Conservation (phyloP, 2,329 filamentous ascomycete genomes). For the Myriosclerotinia scirpicola region DNA sequence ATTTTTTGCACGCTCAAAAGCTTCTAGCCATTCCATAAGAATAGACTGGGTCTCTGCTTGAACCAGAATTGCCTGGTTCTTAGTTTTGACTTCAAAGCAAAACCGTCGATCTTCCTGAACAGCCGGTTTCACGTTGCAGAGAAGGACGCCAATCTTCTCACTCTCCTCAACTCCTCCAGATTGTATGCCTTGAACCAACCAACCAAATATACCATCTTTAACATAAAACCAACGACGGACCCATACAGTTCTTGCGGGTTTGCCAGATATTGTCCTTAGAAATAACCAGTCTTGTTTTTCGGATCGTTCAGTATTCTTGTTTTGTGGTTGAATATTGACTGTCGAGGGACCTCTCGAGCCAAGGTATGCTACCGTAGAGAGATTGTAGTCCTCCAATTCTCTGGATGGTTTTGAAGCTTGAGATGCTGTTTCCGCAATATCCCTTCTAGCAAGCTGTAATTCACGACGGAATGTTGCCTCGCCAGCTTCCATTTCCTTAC, state of each 20-base stretch:
- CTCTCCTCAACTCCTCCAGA: slow-evolving; percentile 88
- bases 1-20: slow-evolving; percentile 92
- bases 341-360: slow-evolving; percentile 67
- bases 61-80: slow-evolving; percentile 82
- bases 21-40: slow-evolving; percentile 90
- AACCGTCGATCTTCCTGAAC: slow-evolving; percentile 92
- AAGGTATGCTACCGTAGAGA: slow-evolving; percentile 85
- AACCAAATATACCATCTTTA: slow-evolving; percentile 93
- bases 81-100: slow-evolving; percentile 98
- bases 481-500: slow-evolving; percentile 88
- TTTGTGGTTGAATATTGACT: slow-evolving; percentile 45
- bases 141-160: slow-evolving; percentile 90
- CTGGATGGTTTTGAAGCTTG: slow-evolving; percentile 74
- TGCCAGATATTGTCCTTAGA: slow-evolving; percentile 76
- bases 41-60: slow-evolving; percentile 92
- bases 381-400: slow-evolving; percentile 88
- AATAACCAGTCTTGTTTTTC: slow-evolving; percentile 98
- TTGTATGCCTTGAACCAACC: slow-evolving; percentile 78
- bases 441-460: slow-evolving; percentile 72
- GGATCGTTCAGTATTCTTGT: slow-evolving; percentile 51
- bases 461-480: slow-evolving; percentile 82
- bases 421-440: slow-evolving; percentile 78
- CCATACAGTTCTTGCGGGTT: slow-evolving; percentile 89
- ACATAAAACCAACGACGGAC: slow-evolving; percentile 93
- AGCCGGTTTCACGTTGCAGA: slow-evolving; percentile 89